phyloP scores from a whole-genome alignment of 805 yeast genomes.

The Myxozyma geophila region DNA sequence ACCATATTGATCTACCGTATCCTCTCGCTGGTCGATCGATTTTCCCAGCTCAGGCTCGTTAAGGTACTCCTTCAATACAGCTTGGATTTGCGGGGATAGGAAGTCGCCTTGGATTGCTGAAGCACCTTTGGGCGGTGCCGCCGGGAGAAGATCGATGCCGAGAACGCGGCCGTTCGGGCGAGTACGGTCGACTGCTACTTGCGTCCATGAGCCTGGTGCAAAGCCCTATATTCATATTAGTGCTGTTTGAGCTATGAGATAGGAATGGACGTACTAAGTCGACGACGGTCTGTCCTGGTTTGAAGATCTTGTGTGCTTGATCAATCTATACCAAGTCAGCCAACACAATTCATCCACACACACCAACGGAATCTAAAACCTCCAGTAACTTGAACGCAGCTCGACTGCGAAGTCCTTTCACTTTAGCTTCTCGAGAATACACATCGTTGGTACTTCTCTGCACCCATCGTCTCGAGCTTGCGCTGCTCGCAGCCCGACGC shows the following conservation, averaged over 20 bases:
- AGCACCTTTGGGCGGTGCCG: constrained; percentile 80
- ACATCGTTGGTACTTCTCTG: constrained; percentile 68
- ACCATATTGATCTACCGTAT: constrained; percentile 15
- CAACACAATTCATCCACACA: too few species aligned
- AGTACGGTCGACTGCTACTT: constrained; percentile 67
- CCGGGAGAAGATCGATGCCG: constrained; percentile 82
- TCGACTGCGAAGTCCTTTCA: constrained; percentile 68
- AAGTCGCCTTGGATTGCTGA: constrained; percentile 86
- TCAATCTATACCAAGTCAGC: constrained; percentile 54
- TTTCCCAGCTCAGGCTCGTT: constrained; percentile 42
- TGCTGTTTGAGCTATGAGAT: background rate
- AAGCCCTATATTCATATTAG: constrained; percentile 51
- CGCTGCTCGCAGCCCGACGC: constrained; percentile 16
- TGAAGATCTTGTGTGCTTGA: constrained; percentile 63
- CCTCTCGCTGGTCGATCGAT: constrained; percentile 5
- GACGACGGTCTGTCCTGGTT: constrained; percentile 62
- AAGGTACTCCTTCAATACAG: constrained; percentile 58
- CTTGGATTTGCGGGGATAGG: constrained; percentile 67
- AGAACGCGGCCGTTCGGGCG: constrained; percentile 59
- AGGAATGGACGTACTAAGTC: constrained; percentile 59
- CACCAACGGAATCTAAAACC: constrained; percentile 4
- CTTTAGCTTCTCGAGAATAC: constrained; percentile 69
- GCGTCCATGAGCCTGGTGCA: constrained; percentile 96
- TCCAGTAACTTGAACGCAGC: constrained; percentile 87
- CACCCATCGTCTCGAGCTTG: constrained; percentile 68